Conservation (phyloP, 495 filamentous ascomycete species). For the Lasiosphaeriaceae sp. region DNA sequence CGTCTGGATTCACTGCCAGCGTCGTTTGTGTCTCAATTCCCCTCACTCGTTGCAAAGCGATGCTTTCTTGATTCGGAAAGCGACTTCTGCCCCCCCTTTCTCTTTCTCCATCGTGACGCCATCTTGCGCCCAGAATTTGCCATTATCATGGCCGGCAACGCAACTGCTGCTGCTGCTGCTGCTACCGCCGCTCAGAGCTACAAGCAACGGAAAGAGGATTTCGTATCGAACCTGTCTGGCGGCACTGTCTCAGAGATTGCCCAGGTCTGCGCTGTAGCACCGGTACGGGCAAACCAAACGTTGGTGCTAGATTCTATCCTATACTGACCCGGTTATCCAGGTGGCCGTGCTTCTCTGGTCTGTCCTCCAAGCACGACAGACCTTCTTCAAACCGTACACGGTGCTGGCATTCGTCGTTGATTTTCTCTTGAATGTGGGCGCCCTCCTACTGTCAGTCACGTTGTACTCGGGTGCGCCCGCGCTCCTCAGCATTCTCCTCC, state of each 20-base stretch:
- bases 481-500: slow-evolving; percentile 70
- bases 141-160: slow-evolving; percentile 29
- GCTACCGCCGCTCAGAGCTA: slow-evolving; percentile 54
- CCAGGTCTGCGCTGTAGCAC: slow-evolving; percentile 72
- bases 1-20: background rate
- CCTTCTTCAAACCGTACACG: slow-evolving; percentile 75
- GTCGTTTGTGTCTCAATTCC: background rate
- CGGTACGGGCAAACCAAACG: slow-evolving; percentile 53
- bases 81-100: background rate
- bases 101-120: background rate
- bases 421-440: slow-evolving; percentile 80
- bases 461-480: slow-evolving; percentile 74
- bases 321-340: slow-evolving; percentile 42
- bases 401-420: slow-evolving; percentile 66
- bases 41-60: background rate
- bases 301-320: no score
- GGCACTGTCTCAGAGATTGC: slow-evolving; percentile 84
- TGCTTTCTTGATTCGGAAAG: background rate
- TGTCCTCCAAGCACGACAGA: slow-evolving; percentile 78
- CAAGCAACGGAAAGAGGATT: slow-evolving; percentile 89
- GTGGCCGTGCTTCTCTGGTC: slow-evolving; percentile 83
- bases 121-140: background rate
- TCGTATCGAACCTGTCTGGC: slow-evolving; percentile 89
- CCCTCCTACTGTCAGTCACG: slow-evolving; percentile 78
- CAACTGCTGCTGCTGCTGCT: no score